Evolutionary conservation across 306 rosid genomes (phyloP).

Genomic region (Cucurbita moschata): DNA sequence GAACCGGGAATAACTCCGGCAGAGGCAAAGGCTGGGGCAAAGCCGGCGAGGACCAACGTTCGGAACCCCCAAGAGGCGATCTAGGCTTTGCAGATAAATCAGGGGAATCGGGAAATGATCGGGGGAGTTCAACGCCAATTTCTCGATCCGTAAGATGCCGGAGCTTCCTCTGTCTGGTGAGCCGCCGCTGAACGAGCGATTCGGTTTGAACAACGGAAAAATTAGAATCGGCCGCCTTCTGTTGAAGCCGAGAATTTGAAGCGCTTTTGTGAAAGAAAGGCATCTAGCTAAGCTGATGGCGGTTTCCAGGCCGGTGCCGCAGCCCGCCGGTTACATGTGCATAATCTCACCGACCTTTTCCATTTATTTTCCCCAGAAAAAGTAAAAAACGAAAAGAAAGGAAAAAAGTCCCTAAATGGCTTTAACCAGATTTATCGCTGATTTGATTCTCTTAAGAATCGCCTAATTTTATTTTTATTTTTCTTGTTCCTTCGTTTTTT

Average conservation of each 20-base stretch:
- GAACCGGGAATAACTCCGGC: conserved; percentile 30
- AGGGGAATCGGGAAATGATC: conserved; percentile 36
- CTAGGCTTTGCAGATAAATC: conserved; percentile 14
- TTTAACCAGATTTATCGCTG: background rate
- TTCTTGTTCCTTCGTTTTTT: background rate
- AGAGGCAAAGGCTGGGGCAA: conserved; percentile 54
- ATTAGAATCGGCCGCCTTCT: background rate
- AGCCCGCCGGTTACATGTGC: background rate
- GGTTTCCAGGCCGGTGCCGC: background rate
- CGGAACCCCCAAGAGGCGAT: conserved; percentile 10
- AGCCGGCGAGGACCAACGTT: conserved; percentile 33
- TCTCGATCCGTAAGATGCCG: conserved; percentile 31
- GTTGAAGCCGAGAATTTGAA: background rate
- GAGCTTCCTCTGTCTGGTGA: conserved; percentile 57
- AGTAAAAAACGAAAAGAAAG: background rate
- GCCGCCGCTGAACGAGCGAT: conserved; percentile 27
- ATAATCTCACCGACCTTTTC: background rate
- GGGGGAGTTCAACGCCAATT: conserved; percentile 14
- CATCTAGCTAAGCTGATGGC: background rate
- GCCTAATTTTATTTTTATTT: background rate
- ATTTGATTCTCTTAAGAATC: background rate
- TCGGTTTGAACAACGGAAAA: background rate
- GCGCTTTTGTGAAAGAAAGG: conserved; percentile 4
- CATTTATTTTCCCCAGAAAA: background rate
- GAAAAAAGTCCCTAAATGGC: background rate